phyloP scores from a whole-genome alignment of 1,284 basidiomycete species.

The Thecaphora thlaspeos region DNA sequence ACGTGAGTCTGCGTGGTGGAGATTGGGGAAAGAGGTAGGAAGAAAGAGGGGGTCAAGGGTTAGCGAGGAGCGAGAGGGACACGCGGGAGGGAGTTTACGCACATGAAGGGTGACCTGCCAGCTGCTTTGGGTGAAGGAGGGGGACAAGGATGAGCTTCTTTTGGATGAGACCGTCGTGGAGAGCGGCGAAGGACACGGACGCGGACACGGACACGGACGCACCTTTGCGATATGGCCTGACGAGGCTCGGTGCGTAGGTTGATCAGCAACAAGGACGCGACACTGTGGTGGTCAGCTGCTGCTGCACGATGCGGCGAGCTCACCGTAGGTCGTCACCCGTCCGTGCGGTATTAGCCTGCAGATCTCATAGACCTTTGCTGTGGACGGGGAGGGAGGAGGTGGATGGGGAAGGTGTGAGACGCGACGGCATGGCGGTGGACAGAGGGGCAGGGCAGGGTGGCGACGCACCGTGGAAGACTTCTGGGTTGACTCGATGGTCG shows the following conservation, averaged over 20 bases:
- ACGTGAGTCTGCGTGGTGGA: constrained; percentile 41
- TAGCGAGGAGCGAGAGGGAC: no score
- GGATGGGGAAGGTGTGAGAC: no score
- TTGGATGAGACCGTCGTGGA: no score
- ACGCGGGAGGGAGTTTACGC: not conserved
- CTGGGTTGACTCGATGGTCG: constrained; percentile 20
- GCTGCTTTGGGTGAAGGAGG: constrained; percentile 1
- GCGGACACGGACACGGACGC: no score
- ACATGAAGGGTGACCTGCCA: constrained; percentile 44
- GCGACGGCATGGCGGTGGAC: not conserved
- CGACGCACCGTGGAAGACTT: constrained; percentile 29
- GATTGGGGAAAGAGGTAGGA: no score
- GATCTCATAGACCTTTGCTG: constrained; percentile 52
- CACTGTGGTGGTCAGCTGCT: not conserved
- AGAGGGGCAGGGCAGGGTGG: not conserved
- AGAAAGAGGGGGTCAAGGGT: no score
- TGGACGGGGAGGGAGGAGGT: not conserved
- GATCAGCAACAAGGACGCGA: no score
- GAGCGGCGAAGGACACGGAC: no score
- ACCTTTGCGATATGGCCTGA: constrained; percentile 48
- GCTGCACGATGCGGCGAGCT: not conserved
- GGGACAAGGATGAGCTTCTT: no score
- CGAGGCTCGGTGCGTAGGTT: no score
- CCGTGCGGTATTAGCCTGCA: constrained; percentile 43
- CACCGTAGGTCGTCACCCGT: constrained; percentile 51